Conservation (phyloP, 164 flowering plant species). For the Chimonanthus salicifolius region DNA sequence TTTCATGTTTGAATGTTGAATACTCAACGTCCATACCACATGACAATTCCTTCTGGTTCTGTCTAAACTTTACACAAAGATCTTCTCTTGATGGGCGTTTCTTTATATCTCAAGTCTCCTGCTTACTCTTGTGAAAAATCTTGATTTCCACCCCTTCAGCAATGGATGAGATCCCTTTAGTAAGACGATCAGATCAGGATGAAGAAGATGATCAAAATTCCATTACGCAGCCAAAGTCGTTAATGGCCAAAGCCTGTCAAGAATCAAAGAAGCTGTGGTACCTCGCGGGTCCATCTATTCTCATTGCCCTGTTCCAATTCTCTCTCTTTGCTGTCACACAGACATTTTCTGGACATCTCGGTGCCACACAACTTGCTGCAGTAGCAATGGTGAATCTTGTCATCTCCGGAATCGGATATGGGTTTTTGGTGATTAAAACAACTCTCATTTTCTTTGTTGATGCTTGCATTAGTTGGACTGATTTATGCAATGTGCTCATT, state of each 20-base stretch:
- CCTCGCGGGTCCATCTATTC: slow-evolving; percentile 9
- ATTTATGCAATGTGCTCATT: not conserved
- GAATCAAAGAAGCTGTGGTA: slow-evolving; percentile 10
- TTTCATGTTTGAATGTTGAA: not conserved
- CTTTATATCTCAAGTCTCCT: not conserved
- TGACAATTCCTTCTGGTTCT: not conserved
- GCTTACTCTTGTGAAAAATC: not conserved
- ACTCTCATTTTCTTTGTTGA: not conserved
- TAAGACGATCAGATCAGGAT: not conserved
- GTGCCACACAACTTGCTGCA: slow-evolving; percentile 1
- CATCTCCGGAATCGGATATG: slow-evolving; percentile 5
- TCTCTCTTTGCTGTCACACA: slow-evolving; percentile 7
- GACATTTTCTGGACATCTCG: slow-evolving; percentile 4
- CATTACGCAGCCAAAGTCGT: not conserved
- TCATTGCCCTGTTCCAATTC: slow-evolving; percentile 10
- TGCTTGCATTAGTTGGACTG: not conserved
- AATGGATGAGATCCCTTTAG: not conserved
- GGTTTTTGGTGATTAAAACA: slow-evolving; percentile 8
- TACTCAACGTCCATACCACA: not conserved
- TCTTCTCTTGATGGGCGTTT: not conserved
- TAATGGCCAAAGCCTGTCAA: not conserved
- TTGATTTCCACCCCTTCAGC: slow-evolving; percentile 1
- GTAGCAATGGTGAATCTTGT: slow-evolving; percentile 5
- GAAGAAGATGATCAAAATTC: not conserved
- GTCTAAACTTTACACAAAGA: not conserved